A percentile compares a stretch with the other conserved stretches of the same genome.
phyloP scores from a whole-genome alignment of 768 basidiomycete species.

The Termitomyces heimii region DNA sequence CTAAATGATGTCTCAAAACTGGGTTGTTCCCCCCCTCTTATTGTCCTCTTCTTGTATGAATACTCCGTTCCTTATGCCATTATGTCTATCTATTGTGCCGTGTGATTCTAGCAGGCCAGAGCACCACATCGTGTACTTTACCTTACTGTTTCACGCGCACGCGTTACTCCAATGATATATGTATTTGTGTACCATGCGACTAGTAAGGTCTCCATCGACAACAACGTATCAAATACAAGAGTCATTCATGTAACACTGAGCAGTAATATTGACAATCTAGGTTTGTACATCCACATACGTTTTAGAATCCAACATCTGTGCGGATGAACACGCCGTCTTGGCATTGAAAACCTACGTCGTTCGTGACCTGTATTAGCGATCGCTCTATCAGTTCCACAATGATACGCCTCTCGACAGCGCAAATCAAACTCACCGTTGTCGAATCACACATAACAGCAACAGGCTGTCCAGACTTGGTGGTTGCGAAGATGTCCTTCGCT shows the following conservation, averaged over 20 bases:
- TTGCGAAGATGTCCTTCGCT: slow-evolving; percentile 40
- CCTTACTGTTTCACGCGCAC: slow-evolving; percentile 7
- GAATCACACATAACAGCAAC: slow-evolving; percentile 53
- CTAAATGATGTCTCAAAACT: slow-evolving; percentile 28
- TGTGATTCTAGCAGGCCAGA: slow-evolving; percentile 12
- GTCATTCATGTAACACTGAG: too few species aligned
- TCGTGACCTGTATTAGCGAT: slow-evolving; percentile 26
- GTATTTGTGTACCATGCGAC: not conserved
- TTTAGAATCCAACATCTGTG: slow-evolving; percentile 24
- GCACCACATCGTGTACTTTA: slow-evolving; percentile 9
- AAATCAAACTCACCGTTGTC: slow-evolving; percentile 29
- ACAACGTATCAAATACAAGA: too few species aligned
- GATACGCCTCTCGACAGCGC: not conserved
- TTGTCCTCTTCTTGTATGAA: slow-evolving; percentile 3
- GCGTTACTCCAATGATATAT: slow-evolving; percentile 6
- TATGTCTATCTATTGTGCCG: slow-evolving; percentile 11
- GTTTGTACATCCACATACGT: not conserved
- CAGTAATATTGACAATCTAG: not conserved
- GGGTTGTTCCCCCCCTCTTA: not conserved
- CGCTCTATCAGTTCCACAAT: not conserved
- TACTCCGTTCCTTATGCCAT: not conserved
- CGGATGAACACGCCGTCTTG: slow-evolving; percentile 39
- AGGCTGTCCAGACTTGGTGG: slow-evolving; percentile 35
- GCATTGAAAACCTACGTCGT: slow-evolving; percentile 46
- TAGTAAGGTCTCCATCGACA: not conserved